Percentiles rank a stretch among this genome's conserved stretches.
Evolutionary conservation across 1,284 basidiomycete species (phyloP).

Genomic region (Naganishia sp.): DNA sequence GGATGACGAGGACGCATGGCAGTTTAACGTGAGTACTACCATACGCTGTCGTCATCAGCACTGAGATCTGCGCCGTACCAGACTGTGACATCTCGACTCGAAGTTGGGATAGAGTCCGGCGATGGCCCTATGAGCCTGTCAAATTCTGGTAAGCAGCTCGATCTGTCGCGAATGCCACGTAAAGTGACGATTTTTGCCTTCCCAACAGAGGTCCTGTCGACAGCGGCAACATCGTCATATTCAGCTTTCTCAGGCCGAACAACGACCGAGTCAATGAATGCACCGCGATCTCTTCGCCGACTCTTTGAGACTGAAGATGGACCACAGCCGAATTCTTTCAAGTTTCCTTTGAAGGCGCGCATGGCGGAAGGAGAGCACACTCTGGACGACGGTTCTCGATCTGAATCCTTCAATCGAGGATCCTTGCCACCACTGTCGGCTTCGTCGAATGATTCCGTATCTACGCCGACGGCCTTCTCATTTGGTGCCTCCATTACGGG

Average conservation of each 20-base stretch:
- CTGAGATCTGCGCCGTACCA: slow-evolving; percentile 4
- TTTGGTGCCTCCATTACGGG: slow-evolving; percentile 3
- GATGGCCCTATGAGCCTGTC: slow-evolving; percentile 23
- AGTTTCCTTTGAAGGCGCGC: slow-evolving; percentile 32
- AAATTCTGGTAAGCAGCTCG: slow-evolving; percentile 4
- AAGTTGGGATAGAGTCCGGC: slow-evolving; percentile 21
- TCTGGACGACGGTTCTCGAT: background rate
- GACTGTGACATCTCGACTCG: slow-evolving; percentile 42
- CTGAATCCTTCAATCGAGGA: slow-evolving; percentile 10
- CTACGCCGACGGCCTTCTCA: slow-evolving; percentile 15
- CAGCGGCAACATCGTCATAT: slow-evolving; percentile 7
- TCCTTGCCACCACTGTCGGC: slow-evolving; percentile 26
- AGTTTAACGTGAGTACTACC: slow-evolving; percentile 46
- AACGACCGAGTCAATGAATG: slow-evolving; percentile 30
- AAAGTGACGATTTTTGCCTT: no score
- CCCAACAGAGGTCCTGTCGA: background rate
- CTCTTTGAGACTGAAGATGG: slow-evolving; percentile 53
- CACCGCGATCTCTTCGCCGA: slow-evolving; percentile 51
- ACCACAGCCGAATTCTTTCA: slow-evolving; percentile 48
- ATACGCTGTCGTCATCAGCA: background rate
- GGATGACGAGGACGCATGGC: slow-evolving; percentile 49
- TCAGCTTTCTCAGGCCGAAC: slow-evolving; percentile 10
- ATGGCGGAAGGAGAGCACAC: background rate
- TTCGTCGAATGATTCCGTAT: background rate
- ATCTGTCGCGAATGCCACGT: no score